A percentile compares a stretch with the other conserved stretches of the same genome.
Evolutionary conservation across 192 early-diverging fungal species (phyloP).

Genomic region (Rhizophlyctis rosea): DNA sequence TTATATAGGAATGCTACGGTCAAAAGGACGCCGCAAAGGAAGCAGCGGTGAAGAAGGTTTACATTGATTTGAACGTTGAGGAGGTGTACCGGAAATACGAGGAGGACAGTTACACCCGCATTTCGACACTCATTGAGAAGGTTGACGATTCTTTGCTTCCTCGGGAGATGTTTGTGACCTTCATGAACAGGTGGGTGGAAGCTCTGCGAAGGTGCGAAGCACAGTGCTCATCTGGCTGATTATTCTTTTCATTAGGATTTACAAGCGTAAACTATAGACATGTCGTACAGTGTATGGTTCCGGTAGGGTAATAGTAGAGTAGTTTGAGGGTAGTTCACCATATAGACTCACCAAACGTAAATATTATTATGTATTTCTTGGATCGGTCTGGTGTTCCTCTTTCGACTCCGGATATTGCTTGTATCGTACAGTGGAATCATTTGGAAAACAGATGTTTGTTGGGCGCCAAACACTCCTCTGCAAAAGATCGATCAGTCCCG

Average conservation of each 20-base stretch:
- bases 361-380: too few species aligned
- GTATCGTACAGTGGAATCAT: too few species aligned
- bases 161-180: constrained; percentile 80
- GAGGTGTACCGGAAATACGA: constrained; percentile 83
- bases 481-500: background rate
- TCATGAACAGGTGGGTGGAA: constrained; percentile 78
- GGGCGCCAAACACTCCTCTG: constrained; percentile 67
- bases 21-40: constrained; percentile 76
- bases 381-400: too few species aligned
- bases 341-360: too few species aligned
- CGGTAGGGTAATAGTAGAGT: too few species aligned
- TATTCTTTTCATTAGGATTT: constrained; percentile 14
- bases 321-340: too few species aligned
- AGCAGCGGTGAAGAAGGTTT: constrained; percentile 79
- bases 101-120: constrained; percentile 70
- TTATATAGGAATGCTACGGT: constrained; percentile 83
- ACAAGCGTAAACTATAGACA: constrained; percentile 27
- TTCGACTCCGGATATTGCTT: too few species aligned
- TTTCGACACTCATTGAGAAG: constrained; percentile 74
- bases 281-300: too few species aligned
- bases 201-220: background rate
- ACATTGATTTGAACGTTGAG: constrained; percentile 75
- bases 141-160: constrained; percentile 79
- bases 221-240: constrained; percentile 1
- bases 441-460: constrained; percentile 53